Evolutionary conservation across 1,284 basidiomycete species (phyloP), one percentile per base, ranked within the genome.

Genomic region (Ceratorhiza oryzae-sativae): DNA sequence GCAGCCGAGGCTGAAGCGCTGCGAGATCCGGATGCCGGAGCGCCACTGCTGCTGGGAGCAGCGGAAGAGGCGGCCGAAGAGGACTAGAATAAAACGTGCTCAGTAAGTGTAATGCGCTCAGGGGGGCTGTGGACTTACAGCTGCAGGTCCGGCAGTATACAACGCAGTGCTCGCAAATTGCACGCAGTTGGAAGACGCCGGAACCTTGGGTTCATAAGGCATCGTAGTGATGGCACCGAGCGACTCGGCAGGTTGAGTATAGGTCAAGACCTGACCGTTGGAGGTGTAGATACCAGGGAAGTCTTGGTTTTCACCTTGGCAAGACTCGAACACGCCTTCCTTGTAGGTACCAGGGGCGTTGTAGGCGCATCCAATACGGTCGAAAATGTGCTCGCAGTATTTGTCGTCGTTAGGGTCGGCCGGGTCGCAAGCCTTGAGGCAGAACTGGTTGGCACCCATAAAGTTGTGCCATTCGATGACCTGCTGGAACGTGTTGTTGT

Each of bases 321-420:
- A 80, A 12, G 75, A 71, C 36, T 76, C 67, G 73, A 78, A 80
- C 18, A 75, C 73, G 27, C 73, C 74, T 30, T 75, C 72, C 13
- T 58, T 76, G n/a, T 78, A 77, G 56, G 75, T 77, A 61, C 73
- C 68, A 3, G 80, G 80, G 65, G 80, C 80, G 18, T 78, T 74
- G 75, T 87, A 90, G 10, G 76, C 78, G 77, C 90, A 92, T 0
- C 90, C 90, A 71, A 90, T 86, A 72, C 87, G 86, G 77, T 92
- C 90, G 63, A 82, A 86, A 67, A 85, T 83, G 80, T 90, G 86
- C 75, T 88, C 81, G 82, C 90, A 92, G 76, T 80, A 84, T 48
- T 82, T 77, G 80, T 81, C 81, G 12, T 84, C 85, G 73, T 86
- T 83, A n/a, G 83, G 77, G 34, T 82, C 81, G 23, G 81, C 77